Evolutionary conservation across 768 basidiomycete species (phyloP).

Genomic region (Pleurotus tuber-regium): DNA sequence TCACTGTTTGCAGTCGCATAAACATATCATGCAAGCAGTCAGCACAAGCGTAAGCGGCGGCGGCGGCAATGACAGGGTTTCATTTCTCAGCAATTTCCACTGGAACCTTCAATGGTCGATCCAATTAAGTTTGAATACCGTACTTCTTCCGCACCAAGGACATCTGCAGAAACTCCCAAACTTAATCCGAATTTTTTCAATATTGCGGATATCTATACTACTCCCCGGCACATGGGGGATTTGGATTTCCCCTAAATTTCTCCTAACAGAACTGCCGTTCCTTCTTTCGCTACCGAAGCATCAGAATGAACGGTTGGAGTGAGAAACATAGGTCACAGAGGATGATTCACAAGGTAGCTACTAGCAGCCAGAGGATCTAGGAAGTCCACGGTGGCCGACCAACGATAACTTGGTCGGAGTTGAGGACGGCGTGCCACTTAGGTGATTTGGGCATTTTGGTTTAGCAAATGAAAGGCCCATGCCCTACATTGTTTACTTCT

Average conservation of each 20-base stretch:
- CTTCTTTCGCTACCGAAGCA: not conserved
- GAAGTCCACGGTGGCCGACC: too few relatives aligned
- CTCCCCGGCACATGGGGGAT: not conserved
- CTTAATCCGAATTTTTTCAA: slow-evolving; percentile 7
- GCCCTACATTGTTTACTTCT: too few relatives aligned
- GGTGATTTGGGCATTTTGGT: too few relatives aligned
- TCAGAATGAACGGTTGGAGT: not conserved
- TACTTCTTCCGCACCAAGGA: not conserved
- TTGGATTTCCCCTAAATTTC: not conserved
- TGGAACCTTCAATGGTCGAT: not conserved
- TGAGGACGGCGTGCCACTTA: too few relatives aligned
- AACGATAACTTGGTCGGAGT: too few relatives aligned
- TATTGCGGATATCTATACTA: not conserved
- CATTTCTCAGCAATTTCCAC: not conserved
- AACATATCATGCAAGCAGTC: too few relatives aligned
- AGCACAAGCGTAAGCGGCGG: slow-evolving; percentile 1
- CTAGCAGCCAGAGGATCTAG: too few relatives aligned
- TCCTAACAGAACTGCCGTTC: not conserved
- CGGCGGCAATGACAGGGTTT: not conserved
- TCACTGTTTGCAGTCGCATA: too few relatives aligned
- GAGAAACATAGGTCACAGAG: too few relatives aligned
- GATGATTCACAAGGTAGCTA: too few relatives aligned
- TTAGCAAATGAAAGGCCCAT: too few relatives aligned
- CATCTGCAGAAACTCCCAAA: not conserved
- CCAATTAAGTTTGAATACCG: slow-evolving; percentile 6